Evolutionary conservation across 305 asterid species (phyloP).

Genomic region (Fraxinus latifolia): DNA sequence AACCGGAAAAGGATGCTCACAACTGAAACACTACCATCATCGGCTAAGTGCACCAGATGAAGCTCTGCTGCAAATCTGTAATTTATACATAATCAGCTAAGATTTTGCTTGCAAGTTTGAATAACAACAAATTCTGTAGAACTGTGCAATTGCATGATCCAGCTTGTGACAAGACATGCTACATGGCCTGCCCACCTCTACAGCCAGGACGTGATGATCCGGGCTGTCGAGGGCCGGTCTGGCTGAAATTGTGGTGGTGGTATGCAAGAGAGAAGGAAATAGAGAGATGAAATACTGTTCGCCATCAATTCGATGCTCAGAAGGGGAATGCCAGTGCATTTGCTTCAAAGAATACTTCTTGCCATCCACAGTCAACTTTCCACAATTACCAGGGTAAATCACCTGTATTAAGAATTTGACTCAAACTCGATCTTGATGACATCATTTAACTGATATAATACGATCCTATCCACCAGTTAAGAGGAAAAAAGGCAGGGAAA

Average conservation of each 20-base stretch:
- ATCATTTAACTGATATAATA: background rate
- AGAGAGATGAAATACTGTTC: conserved; percentile 26
- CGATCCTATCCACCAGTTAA: too few species aligned
- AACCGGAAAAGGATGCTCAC: conserved; percentile 26
- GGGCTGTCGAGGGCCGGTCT: background rate
- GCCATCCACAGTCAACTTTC: conserved; percentile 44
- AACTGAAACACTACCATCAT: conserved; percentile 32
- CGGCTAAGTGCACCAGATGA: conserved; percentile 37
- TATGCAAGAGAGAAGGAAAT: background rate
- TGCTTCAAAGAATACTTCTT: conserved; percentile 60
- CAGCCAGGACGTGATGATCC: background rate
- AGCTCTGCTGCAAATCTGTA: conserved; percentile 42
- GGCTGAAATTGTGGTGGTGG: background rate
- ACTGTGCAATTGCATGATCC: background rate
- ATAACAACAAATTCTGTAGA: background rate
- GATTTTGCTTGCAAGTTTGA: background rate
- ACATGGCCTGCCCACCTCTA: background rate
- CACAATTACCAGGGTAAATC: conserved; percentile 54
- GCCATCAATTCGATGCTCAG: conserved; percentile 47
- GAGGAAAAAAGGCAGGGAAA: background rate
- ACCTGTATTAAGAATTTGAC: conserved; percentile 43
- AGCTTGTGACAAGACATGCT: background rate
- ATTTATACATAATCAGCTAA: background rate
- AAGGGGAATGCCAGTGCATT: conserved; percentile 58
- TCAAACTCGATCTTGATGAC: background rate